These are phyloP conservation scores for Leccinum angustisporum DNA, from an alignment of 1,284 basidiomycete genomes.

Conservation along the genomic window DNA sequence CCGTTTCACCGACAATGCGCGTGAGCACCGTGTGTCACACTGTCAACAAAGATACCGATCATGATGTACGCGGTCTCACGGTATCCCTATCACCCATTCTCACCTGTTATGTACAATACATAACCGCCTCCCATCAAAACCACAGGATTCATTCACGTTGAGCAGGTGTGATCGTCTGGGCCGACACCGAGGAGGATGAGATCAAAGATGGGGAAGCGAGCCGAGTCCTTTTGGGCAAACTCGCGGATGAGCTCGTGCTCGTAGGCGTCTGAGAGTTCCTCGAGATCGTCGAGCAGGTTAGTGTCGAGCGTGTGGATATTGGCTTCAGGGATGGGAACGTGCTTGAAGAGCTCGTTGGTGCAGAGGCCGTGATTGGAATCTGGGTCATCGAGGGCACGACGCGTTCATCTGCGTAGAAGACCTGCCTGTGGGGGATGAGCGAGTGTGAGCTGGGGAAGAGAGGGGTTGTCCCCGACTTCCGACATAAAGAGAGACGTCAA, in stretches of 20 bases:
- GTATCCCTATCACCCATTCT: too few species aligned
- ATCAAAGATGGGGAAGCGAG: slow-evolving; percentile 93
- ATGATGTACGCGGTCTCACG: too few species aligned
- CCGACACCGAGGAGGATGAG: slow-evolving; percentile 93
- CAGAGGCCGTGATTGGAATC: slow-evolving; percentile 92
- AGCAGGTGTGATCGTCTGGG: slow-evolving; percentile 95
- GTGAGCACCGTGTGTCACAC: background rate
- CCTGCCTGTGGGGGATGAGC: slow-evolving; percentile 65
- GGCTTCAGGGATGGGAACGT: slow-evolving; percentile 75
- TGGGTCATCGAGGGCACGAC: slow-evolving; percentile 88
- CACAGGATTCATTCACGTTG: slow-evolving; percentile 26
- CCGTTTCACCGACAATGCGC: background rate
- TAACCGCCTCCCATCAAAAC: too few species aligned
- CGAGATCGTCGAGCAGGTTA: slow-evolving; percentile 67
- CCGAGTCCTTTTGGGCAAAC: slow-evolving; percentile 88
- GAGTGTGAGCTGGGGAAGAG: too few species aligned
- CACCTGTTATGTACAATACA: too few species aligned
- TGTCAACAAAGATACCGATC: too few species aligned
- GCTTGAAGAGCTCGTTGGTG: slow-evolving; percentile 75
- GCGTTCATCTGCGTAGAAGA: slow-evolving; percentile 94
- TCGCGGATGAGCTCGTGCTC: slow-evolving; percentile 89
- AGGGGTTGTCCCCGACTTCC: too few species aligned
- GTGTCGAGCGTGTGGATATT: slow-evolving; percentile 89
- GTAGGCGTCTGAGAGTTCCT: slow-evolving; percentile 90
- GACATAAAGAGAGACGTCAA: too few species aligned